Evolutionary conservation across 352 stramenopile genomes (phyloP).

Genomic region (Lagenidium giganteum): DNA sequence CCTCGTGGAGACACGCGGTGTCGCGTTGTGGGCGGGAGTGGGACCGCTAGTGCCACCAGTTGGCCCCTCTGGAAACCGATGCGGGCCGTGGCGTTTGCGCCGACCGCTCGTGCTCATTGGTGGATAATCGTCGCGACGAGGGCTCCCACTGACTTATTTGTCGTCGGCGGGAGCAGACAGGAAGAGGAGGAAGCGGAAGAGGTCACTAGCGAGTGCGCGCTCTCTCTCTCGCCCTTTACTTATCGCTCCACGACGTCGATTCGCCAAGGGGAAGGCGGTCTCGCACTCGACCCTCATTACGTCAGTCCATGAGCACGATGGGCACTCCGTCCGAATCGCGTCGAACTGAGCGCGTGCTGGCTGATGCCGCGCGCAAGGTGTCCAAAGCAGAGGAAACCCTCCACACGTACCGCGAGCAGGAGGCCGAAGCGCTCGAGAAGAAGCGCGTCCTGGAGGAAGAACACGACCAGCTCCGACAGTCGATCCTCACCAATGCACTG

Average conservation of each 20-base stretch:
- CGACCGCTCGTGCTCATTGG: constrained; percentile 8
- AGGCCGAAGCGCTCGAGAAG: constrained; percentile 43
- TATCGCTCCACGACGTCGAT: background rate
- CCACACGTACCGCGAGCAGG: constrained; percentile 48
- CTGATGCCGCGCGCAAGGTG: constrained; percentile 69
- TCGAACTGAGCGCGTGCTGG: constrained; percentile 35
- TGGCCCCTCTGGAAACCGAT: constrained; percentile 15
- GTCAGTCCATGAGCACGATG: constrained; percentile 25
- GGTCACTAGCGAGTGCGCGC: constrained; percentile 1
- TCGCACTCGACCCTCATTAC: constrained; percentile 4
- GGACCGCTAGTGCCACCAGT: constrained; percentile 1
- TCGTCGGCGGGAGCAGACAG: constrained; percentile 2
- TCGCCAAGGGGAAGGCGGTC: background rate
- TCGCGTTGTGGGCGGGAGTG: constrained; percentile 11
- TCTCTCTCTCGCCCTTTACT: background rate
- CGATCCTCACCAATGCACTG: constrained; percentile 72
- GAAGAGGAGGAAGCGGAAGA: constrained; percentile 20
- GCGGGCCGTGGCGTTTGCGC: constrained; percentile 17
- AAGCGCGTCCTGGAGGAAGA: constrained; percentile 77
- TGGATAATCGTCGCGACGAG: constrained; percentile 2
- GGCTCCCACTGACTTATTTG: constrained; percentile 20
- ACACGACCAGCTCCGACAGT: constrained; percentile 72
- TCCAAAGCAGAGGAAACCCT: constrained; percentile 61
- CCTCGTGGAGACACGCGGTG: no score
- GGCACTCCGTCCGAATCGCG: constrained; percentile 16